Percentiles rank a stretch among this genome's conserved stretches.
These are phyloP conservation scores for Hemileccinum rubropunctum DNA, from an alignment of 768 basidiomycete species.

Conservation along the genomic window DNA sequence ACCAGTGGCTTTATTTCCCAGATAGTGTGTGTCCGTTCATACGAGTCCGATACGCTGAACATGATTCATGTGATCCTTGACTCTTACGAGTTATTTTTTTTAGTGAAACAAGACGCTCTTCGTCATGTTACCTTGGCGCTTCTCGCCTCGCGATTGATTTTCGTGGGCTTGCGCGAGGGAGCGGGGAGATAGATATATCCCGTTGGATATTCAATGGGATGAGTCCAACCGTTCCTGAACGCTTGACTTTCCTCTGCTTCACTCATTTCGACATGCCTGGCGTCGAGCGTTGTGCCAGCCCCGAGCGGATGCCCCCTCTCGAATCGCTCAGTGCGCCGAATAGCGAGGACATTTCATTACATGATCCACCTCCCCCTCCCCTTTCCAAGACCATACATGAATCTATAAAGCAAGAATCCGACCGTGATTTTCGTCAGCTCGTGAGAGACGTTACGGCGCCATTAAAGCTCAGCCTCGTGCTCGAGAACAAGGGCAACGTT, in stretches of 20 bases:
- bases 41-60: no score
- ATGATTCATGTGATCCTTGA: no score
- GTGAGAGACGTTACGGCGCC: slow-evolving; percentile 4
- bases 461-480: slow-evolving; percentile 30
- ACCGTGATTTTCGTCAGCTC: not conserved
- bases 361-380: not conserved
- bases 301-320: slow-evolving; percentile 20
- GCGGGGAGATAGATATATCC: no score
- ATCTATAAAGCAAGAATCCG: not conserved
- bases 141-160: no score
- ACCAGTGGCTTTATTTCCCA: no score
- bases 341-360: slow-evolving; percentile 9
- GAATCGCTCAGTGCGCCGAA: slow-evolving; percentile 17
- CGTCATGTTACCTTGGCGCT: not conserved
- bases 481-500: slow-evolving; percentile 61
- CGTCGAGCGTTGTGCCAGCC: slow-evolving; percentile 2
- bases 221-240: no score
- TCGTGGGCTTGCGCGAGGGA: no score
- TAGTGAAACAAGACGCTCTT: no score
- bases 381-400: no score
- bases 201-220: no score
- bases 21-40: no score
- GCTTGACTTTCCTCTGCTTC: not conserved
- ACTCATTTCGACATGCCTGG: slow-evolving; percentile 10
- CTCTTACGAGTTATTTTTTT: no score